These are phyloP conservation scores for Geranomyces michiganensis DNA, from an alignment of 192 early-diverging fungal species.

Conservation along the genomic window DNA sequence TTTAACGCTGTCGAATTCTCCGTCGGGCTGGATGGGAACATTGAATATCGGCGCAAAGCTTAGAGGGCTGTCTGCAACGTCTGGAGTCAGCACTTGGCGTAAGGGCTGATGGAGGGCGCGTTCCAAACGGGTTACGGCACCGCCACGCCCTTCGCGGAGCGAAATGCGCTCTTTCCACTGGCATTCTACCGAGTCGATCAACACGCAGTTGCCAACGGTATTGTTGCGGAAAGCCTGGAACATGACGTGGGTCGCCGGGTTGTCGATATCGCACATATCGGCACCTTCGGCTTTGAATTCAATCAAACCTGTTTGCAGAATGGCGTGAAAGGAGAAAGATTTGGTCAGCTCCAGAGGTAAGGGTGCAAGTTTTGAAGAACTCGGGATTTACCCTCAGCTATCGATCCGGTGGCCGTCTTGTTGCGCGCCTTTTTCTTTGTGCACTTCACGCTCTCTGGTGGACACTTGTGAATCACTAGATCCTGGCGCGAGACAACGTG, in stretches of 20 bases:
- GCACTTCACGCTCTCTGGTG: neutral
- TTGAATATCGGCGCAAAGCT: conserved; percentile 11
- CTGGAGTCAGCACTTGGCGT: neutral
- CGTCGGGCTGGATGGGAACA: conserved; percentile 19
- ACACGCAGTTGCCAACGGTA: neutral
- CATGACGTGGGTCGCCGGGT: neutral
- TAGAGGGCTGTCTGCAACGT: neutral
- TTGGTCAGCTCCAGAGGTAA: too few species aligned
- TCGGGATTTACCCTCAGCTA: conserved; percentile 12
- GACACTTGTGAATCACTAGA: conserved; percentile 18
- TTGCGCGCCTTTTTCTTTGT: neutral
- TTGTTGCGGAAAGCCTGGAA: conserved; percentile 14
- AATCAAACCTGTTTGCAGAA: neutral
- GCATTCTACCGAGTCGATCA: conserved; percentile 23
- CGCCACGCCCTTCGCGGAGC: conserved; percentile 2
- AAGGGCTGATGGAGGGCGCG: conserved; percentile 18
- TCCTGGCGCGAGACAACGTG: conserved; percentile 6
- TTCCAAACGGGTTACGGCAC: conserved; percentile 11
- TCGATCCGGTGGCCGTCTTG: conserved; percentile 13
- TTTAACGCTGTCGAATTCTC: conserved; percentile 13
- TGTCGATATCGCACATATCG: conserved; percentile 20
- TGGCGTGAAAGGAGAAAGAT: neutral
- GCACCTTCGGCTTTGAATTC: conserved; percentile 15
- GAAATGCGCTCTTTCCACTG: conserved; percentile 20
- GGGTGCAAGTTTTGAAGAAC: neutral